Conservation (phyloP, 805 yeast genomes). For the Kazachstania psychrophila region DNA sequence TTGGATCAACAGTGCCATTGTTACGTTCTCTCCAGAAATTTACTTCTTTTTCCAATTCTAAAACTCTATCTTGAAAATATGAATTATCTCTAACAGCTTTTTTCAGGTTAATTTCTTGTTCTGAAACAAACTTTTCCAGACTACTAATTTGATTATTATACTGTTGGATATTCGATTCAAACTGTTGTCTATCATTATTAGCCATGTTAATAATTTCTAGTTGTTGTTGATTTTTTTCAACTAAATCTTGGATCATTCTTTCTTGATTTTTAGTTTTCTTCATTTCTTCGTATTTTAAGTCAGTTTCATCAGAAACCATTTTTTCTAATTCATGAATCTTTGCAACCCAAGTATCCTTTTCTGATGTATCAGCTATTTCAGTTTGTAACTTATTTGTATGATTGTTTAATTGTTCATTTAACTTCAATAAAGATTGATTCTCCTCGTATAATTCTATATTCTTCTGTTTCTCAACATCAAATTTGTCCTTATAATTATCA, state of each 20-base stretch:
- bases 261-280: slow-evolving; percentile 43
- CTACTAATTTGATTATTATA: slow-evolving; percentile 36
- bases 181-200: slow-evolving; percentile 49
- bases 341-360: slow-evolving; percentile 48
- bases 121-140: slow-evolving; percentile 38
- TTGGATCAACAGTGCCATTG: slow-evolving; percentile 13
- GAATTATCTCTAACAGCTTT: slow-evolving; percentile 49
- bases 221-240: slow-evolving; percentile 44
- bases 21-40: slow-evolving; percentile 43
- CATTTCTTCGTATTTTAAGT: slow-evolving; percentile 41
- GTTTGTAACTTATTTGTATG: slow-evolving; percentile 41
- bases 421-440: slow-evolving; percentile 51
- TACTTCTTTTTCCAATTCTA: slow-evolving; percentile 48
- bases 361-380: slow-evolving; percentile 41
- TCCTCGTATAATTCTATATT: slow-evolving; percentile 54
- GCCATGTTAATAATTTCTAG: slow-evolving; percentile 41
- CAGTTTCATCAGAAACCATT: slow-evolving; percentile 39
- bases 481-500: slow-evolving; percentile 24
- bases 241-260: slow-evolving; percentile 45
- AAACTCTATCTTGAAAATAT: slow-evolving; percentile 44
- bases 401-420: slow-evolving; percentile 40
- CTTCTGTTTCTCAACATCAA: slow-evolving; percentile 41
- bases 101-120: slow-evolving; percentile 35
- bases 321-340: slow-evolving; percentile 46
- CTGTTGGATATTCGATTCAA: slow-evolving; percentile 42